Percentiles rank a stretch among this genome's conserved stretches.
Conservation (phyloP, 192 early-diverging fungal genomes). For the Backusella liffmaniae region DNA sequence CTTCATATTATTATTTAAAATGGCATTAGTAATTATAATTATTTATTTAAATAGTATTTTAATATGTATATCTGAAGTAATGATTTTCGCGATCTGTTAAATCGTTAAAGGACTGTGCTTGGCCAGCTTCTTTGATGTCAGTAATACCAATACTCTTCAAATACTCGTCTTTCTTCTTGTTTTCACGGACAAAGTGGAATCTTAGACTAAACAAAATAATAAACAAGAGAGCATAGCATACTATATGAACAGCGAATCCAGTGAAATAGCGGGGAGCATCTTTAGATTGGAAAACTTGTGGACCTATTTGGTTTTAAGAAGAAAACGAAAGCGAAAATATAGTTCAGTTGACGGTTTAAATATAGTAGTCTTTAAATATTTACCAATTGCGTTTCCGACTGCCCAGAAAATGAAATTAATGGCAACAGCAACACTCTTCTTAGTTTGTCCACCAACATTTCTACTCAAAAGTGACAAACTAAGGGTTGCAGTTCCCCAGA, state of each 20-base stretch:
- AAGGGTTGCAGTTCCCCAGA: slow-evolving; percentile 21
- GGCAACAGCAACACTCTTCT: slow-evolving; percentile 17
- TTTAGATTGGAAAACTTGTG: slow-evolving; percentile 12
- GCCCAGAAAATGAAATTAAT: slow-evolving; percentile 26
- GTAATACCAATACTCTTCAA: neutral
- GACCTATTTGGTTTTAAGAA: neutral
- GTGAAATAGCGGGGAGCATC: slow-evolving; percentile 19
- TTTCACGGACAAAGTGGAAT: neutral
- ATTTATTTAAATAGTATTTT: slow-evolving; percentile 4
- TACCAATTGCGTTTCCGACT: slow-evolving; percentile 24
- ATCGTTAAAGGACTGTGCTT: slow-evolving; percentile 19
- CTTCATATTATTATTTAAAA: neutral
- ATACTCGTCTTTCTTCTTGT: neutral
- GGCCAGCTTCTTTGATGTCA: neutral
- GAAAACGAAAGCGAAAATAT: neutral
- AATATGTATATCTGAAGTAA: slow-evolving; percentile 21
- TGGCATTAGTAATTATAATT: neutral
- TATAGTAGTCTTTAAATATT: neutral
- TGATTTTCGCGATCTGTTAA: slow-evolving; percentile 21
- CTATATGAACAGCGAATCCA: slow-evolving; percentile 21
- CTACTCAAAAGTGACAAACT: slow-evolving; percentile 15
- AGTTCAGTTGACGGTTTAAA: neutral
- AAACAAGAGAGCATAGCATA: slow-evolving; percentile 16
- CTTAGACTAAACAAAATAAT: neutral
- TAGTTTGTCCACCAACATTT: slow-evolving; percentile 27